Base-by-base conservation (phyloP, 225 moss, liverwort and hornwort genomes). In the Pseudoscleropodium purum region DNA sequence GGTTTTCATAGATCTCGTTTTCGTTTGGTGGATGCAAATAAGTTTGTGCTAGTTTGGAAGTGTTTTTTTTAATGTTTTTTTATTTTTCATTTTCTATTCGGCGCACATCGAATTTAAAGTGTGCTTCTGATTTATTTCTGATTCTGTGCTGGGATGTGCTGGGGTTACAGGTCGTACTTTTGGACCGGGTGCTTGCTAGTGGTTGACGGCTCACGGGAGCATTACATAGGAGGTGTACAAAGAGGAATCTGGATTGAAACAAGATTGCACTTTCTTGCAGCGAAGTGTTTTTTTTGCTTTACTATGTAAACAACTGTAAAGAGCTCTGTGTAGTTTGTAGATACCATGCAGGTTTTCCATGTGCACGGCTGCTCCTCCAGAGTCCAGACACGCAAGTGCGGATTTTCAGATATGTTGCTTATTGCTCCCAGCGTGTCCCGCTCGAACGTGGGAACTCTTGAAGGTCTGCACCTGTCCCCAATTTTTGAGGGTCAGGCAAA, bases 291-390 rank as follows among this genome's bases (percentile, higher is more conserved):
- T 80, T 84, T n/a, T 74, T 83, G 87, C 57, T 64, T 79, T 63
- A 66, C 74, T 83, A 66, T 93, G 85, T 91, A 91, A 87, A 86
- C 86, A 69, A 88, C 49, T 89, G 88, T 91, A 88, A 90, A 87
- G 85, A 75, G 83, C 86, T 75, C 87, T 88, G 73, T 91, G 84
- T 89, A 92, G 84, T 85, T 89, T 89, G 88, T 91, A 90, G 91
- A 86, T 90, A 91, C 57, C 87, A 88, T 90, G 77, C 90, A 84
- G 84, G 83, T 88, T 90, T 84, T 84, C 61, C 80, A 49, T 91
- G 67, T 88, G 65, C 73, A 47, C 49, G 57, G 56, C 89, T 87
- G 37, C 75, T 83, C 61, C 79, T 91, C 30, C 56, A 61, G 41
- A 41, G 41, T 60, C 39, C 17, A 39, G 65, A 72, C 86, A 74